Evolutionary conservation across 306 rosid species (phyloP).

Genomic region (Trichosanthes cucumerina): DNA sequence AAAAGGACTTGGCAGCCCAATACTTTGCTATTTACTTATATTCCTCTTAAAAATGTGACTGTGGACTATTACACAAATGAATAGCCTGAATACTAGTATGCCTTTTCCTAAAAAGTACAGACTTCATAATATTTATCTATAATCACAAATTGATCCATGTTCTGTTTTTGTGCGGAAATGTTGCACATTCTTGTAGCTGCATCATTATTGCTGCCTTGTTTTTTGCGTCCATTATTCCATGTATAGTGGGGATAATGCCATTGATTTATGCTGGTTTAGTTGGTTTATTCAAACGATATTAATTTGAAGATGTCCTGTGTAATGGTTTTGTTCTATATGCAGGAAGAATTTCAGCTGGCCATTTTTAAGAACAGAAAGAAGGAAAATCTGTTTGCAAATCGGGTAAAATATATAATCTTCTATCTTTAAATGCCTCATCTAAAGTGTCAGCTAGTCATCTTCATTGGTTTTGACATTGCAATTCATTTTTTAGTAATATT

Average conservation of each 20-base stretch:
- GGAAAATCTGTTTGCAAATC: conserved; percentile 76
- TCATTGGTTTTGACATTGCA: background rate
- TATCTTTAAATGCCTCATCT: background rate
- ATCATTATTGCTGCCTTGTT: background rate
- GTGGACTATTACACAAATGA: background rate
- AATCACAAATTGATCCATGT: background rate
- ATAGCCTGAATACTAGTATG: background rate
- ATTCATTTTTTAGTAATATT: background rate
- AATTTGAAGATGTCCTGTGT: background rate
- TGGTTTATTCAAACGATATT: background rate
- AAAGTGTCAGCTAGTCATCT: background rate
- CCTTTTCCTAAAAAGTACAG: background rate
- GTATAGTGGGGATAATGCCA: background rate
- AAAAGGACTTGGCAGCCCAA: background rate
- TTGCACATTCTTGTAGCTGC: background rate
- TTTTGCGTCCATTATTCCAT: background rate
- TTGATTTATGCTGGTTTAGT: background rate
- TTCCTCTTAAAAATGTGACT: background rate
- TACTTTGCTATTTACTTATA: background rate
- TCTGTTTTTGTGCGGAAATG: background rate
- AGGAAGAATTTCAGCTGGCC: conserved; percentile 96
- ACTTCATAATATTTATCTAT: background rate
- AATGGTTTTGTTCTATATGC: conserved; percentile 21
- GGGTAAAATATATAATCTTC: conserved; percentile 31
- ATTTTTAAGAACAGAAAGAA: conserved; percentile 57